Evolutionary conservation across 176 grass and related monocot species (phyloP).

Genomic region (Oryza meridionalis): DNA sequence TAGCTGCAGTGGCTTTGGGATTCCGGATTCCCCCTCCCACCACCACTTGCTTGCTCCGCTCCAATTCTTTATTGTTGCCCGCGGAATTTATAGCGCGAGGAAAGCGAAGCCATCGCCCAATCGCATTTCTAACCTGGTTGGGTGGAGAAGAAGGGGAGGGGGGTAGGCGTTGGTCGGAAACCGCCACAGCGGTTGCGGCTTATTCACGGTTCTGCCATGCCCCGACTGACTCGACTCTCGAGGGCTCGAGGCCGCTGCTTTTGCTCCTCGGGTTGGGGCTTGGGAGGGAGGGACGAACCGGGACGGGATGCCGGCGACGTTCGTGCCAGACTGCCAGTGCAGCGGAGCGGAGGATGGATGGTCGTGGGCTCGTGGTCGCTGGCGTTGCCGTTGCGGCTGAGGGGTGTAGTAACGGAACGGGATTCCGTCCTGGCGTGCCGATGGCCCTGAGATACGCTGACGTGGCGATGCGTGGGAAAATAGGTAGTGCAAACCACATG

Average conservation of each 20-base stretch:
- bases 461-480: too few relatives aligned
- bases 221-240: too few relatives aligned
- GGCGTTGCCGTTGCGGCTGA: neutral
- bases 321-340: too few relatives aligned
- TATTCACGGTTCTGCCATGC: neutral
- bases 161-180: neutral
- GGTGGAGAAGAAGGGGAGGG: neutral
- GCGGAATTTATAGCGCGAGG: conserved; percentile 31
- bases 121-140: neutral
- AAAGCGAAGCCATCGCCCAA: neutral
- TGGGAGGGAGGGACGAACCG: neutral
- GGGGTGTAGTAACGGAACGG: neutral
- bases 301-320: conserved; percentile 6
- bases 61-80: neutral
- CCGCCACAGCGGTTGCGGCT: neutral
- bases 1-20: too few relatives aligned
- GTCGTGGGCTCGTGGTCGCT: too few relatives aligned
- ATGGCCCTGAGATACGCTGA: too few relatives aligned
- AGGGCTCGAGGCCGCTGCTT: too few relatives aligned
- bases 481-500: too few relatives aligned
- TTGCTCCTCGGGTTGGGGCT: too few relatives aligned
- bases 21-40: neutral
- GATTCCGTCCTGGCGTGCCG: neutral
- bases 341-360: neutral
- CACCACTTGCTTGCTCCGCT: neutral